Evolutionary conservation across 768 basidiomycete species (phyloP).

Genomic region (Phylloporus sp.): DNA sequence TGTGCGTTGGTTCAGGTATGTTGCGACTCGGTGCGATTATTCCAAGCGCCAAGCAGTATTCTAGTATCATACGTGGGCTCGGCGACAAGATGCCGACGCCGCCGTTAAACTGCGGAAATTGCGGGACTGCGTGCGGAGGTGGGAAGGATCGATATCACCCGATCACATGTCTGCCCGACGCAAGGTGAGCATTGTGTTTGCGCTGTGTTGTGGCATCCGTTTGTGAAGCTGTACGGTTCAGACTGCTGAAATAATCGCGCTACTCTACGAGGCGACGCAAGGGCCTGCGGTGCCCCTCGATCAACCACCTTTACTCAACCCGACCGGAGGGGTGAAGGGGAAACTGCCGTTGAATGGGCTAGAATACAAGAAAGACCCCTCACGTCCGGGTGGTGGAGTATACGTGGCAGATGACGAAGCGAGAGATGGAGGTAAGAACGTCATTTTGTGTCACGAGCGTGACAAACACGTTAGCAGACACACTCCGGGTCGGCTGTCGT

Average conservation of each 20-base stretch:
- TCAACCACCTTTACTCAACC: slow-evolving; percentile 64
- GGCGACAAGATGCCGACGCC: slow-evolving; percentile 72
- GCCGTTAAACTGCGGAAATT: slow-evolving; percentile 70
- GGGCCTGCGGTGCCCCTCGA: slow-evolving; percentile 53
- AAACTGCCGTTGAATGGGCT: slow-evolving; percentile 49
- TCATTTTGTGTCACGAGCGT: slow-evolving; percentile 12
- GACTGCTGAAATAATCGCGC: slow-evolving; percentile 89
- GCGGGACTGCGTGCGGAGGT: slow-evolving; percentile 78
- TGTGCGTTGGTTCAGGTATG: slow-evolving; percentile 88
- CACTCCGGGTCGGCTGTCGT: slow-evolving; percentile 5
- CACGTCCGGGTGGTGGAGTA: slow-evolving; percentile 81
- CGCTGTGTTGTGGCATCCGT: neutral
- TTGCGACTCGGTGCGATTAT: slow-evolving; percentile 4
- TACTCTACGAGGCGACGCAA: slow-evolving; percentile 92
- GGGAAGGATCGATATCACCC: slow-evolving; percentile 82
- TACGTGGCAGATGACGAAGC: slow-evolving; percentile 60
- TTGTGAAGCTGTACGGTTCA: slow-evolving; percentile 27
- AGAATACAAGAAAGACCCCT: slow-evolving; percentile 73
- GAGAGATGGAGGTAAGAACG: slow-evolving; percentile 41
- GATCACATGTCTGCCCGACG: slow-evolving; percentile 94
- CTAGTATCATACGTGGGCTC: slow-evolving; percentile 92
- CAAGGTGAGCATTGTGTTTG: slow-evolving; percentile 49
- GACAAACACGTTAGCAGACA: slow-evolving; percentile 7
- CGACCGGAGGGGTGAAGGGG: slow-evolving; percentile 66
- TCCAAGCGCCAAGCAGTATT: slow-evolving; percentile 8